Percentiles rank a stretch among this genome's conserved stretches.
These are phyloP conservation scores for Coniella lustricola DNA, from an alignment of 2,329 filamentous ascomycete genomes.

Conservation along the genomic window DNA sequence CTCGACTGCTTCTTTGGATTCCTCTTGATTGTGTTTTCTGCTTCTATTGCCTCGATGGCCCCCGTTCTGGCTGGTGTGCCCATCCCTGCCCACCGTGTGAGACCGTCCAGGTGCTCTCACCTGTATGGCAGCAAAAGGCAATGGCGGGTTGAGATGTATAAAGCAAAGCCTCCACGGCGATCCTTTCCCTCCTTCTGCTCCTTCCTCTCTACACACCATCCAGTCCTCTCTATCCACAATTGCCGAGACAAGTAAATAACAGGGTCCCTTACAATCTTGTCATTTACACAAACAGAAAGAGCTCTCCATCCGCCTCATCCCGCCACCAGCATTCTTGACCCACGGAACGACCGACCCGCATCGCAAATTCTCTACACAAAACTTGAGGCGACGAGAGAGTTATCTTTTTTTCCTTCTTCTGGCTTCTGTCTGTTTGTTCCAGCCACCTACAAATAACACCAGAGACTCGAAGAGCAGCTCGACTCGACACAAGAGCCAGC, in stretches of 20 bases:
- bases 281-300: no score
- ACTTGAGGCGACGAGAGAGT: not conserved
- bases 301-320: not conserved
- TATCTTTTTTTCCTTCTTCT: not conserved
- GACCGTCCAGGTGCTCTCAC: no score
- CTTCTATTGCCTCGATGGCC: no score
- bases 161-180: constrained; percentile 7
- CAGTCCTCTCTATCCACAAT: not conserved
- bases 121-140: no score
- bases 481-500: not conserved
- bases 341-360: not conserved
- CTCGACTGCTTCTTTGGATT: no score
- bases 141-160: constrained; percentile 5
- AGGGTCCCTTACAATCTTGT: not conserved
- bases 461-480: no score
- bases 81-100: no score
- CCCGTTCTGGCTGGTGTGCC: no score
- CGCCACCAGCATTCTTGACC: not conserved
- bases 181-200: constrained; percentile 1
- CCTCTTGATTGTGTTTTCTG: no score
- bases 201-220: not conserved
- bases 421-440: no score
- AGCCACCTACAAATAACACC: no score
- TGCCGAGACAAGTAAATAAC: not conserved
- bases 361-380: not conserved